A percentile compares a stretch with the other conserved stretches of the same genome.
Conservation (phyloP, 805 yeast species). For the Dipodascopsis uninucleata region DNA sequence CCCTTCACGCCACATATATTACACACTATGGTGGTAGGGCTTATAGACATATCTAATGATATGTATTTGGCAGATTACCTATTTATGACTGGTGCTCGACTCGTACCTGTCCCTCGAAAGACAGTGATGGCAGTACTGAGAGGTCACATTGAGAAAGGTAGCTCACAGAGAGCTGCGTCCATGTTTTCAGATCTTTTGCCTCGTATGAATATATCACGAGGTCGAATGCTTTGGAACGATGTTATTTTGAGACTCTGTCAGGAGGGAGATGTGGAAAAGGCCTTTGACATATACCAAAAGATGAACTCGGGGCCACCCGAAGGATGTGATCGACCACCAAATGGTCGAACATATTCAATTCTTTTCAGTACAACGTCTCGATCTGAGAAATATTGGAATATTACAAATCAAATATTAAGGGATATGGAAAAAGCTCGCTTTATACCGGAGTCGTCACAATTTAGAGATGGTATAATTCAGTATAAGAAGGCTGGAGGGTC, state of each 20-base stretch:
- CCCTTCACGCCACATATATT: conserved; percentile 12
- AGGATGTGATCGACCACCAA: conserved; percentile 2
- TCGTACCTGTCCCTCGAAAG: conserved; percentile 5
- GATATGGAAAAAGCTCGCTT: no score
- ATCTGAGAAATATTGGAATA: no score
- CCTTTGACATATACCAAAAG: conserved; percentile 11
- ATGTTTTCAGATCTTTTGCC: conserved; percentile 10
- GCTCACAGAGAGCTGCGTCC: conserved; percentile 9
- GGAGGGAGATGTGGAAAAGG: conserved; percentile 8
- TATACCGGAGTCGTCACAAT: no score
- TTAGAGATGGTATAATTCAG: no score
- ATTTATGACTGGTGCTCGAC: not conserved
- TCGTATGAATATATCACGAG: conserved; percentile 4
- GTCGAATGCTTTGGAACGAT: conserved; percentile 2
- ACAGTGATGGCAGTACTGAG: conserved; percentile 14
- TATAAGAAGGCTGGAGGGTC: no score
- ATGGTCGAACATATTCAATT: conserved; percentile 1
- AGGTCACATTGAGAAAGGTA: conserved; percentile 15
- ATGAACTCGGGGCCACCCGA: conserved; percentile 2
- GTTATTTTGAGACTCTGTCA: conserved; percentile 3
- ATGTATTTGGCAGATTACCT: conserved; percentile 15
- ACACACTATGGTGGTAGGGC: conserved; percentile 16
- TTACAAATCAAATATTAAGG: no score
- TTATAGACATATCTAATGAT: conserved; percentile 17
- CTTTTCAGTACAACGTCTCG: conserved; percentile 11